phyloP scores from a whole-genome alignment of 371 early-diverging fungal genomes.

The Apophysomyces elegans region DNA sequence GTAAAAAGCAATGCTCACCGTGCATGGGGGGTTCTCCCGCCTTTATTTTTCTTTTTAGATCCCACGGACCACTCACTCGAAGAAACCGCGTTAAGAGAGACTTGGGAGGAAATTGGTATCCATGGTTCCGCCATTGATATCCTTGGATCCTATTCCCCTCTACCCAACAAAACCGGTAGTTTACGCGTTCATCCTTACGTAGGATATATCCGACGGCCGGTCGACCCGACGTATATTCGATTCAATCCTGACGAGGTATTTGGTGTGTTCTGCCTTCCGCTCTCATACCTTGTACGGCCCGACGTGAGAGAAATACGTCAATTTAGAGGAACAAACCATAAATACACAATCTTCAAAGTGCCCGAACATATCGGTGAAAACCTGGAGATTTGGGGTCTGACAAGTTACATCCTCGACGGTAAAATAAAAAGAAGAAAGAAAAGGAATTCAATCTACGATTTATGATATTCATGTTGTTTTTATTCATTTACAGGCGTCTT shows the following conservation, averaged over 20 bases:
- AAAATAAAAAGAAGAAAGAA: not conserved
- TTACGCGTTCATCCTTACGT: conserved; percentile 80
- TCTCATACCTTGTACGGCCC: conserved; percentile 66
- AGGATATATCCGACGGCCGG: conserved; percentile 57
- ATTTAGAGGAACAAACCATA: conserved; percentile 63
- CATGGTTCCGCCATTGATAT: conserved; percentile 52
- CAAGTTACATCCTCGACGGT: conserved; percentile 79
- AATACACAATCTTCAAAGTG: conserved; percentile 67
- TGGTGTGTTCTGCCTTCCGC: conserved; percentile 69
- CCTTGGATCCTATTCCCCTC: conserved; percentile 66
- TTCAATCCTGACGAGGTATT: conserved; percentile 77
- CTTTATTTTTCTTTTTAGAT: conserved; percentile 38
- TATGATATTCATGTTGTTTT: not conserved
- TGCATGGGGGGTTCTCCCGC: not conserved
- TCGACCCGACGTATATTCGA: conserved; percentile 31
- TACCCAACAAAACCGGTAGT: conserved; percentile 69
- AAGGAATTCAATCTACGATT: not conserved
- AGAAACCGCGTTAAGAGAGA: conserved; percentile 83
- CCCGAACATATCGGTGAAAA: conserved; percentile 49
- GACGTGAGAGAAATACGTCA: conserved; percentile 43
- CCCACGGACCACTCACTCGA: conserved; percentile 55
- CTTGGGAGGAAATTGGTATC: conserved; percentile 83
- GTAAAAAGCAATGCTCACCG: not conserved
- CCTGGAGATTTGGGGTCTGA: conserved; percentile 82
- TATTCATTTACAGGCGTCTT: conserved; percentile 30